Evolutionary conservation across 148 eudicot species (phyloP), one percentile per base, ranked within the genome.

Genomic region (Hydrangea macrophylla): DNA sequence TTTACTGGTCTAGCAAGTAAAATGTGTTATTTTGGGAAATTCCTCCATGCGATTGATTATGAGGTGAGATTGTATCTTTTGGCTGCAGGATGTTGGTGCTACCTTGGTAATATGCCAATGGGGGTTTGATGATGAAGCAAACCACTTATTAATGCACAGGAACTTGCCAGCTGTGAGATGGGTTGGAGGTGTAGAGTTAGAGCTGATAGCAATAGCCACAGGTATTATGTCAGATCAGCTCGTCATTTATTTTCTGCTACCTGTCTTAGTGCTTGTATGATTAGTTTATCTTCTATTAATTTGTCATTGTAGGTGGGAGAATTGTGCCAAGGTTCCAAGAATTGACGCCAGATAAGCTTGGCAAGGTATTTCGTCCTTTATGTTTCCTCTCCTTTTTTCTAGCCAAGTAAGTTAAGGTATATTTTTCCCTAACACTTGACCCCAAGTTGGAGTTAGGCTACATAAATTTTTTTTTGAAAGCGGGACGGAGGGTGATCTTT

Each of bases 121-220:
- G 98, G 98, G 96, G 35, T 93, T 93, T 75, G 98, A 90, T 69
- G 98, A 93, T 75, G 98, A 90, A 73, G 96, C 96, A 76, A 93
- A 93, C 77, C 98, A 93, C 76, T 76, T 90, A 75, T 55, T 93
- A 44, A 93, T 93, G 98, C 86, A 90, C 66, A 86, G 96, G 84
- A 84, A 90, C 68, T 82, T 93, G 70, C 98, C 96, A 61, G 98
- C 95, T 69, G 90, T 93, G 9, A 76, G 98, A 75, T 93, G 98
- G 98, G 96, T 93, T 74, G 98, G 98, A 60, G 98, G 98, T 60
- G 98, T 90, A 11, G 98, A 94, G 82, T 72, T 94, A 70, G 98
- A 94, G 79, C 85, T 94, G 67, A 88, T 94, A 66, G 98, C 97
- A 66, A 94, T 94, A 77, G 98, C 96, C 31, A 94, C 98, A 72